These are phyloP conservation scores for Euclidium syriacum DNA, from an alignment of 345 rosid genomes.

Conservation along the genomic window DNA sequence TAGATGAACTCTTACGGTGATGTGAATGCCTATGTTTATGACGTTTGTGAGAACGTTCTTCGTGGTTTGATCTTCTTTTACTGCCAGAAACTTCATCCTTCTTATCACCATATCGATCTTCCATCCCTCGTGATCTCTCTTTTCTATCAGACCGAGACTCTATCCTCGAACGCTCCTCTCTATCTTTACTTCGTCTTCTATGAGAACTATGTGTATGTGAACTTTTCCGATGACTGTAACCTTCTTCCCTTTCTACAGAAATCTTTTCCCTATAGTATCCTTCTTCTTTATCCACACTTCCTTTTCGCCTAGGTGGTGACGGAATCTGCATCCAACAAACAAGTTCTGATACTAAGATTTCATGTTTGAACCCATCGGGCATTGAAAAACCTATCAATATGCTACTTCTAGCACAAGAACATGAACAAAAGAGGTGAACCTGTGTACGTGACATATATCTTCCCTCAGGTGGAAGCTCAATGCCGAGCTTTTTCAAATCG, in stretches of 20 bases:
- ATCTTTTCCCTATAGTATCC: slow-evolving; percentile 24
- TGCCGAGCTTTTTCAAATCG: slow-evolving; percentile 79
- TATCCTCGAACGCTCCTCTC: slow-evolving; percentile 25
- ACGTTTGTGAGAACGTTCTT: slow-evolving; percentile 20
- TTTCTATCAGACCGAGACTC: slow-evolving; percentile 31
- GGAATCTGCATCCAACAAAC: slow-evolving; percentile 53
- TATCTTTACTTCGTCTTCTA: slow-evolving; percentile 27
- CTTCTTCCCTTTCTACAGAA: slow-evolving; percentile 34
- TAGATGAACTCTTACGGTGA: slow-evolving; percentile 14
- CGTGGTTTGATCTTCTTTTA: slow-evolving; percentile 29
- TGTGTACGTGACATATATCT: slow-evolving; percentile 70
- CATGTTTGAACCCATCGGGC: not conserved
- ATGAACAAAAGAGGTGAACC: slow-evolving; percentile 34
- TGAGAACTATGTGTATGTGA: slow-evolving; percentile 8
- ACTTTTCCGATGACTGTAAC: slow-evolving; percentile 19
- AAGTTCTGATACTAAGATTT: not conserved
- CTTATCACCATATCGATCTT: slow-evolving; percentile 27
- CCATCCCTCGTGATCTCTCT: slow-evolving; percentile 27
- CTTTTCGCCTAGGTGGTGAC: slow-evolving; percentile 72
- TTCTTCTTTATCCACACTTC: slow-evolving; percentile 44
- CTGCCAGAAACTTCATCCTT: slow-evolving; percentile 15
- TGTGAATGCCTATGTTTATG: slow-evolving; percentile 16
- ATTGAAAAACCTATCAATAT: not conserved
- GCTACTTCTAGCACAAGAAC: not conserved
- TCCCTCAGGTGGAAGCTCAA: slow-evolving; percentile 93